phyloP scores from a whole-genome alignment of 805 yeast species.

The Cyberlindnera meyerae region DNA sequence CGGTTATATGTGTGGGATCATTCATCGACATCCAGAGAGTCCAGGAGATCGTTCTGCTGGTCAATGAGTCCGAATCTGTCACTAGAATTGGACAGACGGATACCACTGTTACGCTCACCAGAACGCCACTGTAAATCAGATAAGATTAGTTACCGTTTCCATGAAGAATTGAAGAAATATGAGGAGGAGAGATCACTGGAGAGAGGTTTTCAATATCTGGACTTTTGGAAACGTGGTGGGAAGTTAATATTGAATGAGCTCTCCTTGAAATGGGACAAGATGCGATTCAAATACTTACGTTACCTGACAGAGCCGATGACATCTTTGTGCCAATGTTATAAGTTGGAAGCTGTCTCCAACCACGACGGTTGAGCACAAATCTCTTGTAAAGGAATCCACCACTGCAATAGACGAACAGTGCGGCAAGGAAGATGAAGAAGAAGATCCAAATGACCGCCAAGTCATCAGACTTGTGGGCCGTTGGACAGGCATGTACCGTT shows the following conservation, averaged over 20 bases:
- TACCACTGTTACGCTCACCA: constrained; percentile 10
- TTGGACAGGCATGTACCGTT: constrained; percentile 83
- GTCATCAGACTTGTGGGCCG: constrained; percentile 62
- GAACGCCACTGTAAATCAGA: constrained; percentile 12
- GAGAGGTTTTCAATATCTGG: constrained; percentile 5
- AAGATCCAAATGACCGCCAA: constrained; percentile 64
- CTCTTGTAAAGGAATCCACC: constrained; percentile 36
- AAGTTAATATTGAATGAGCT: constrained; percentile 13
- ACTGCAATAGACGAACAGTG: constrained; percentile 37
- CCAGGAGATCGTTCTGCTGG: constrained; percentile 36
- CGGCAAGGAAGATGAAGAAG: constrained; percentile 42
- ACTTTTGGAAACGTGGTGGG: constrained; percentile 6
- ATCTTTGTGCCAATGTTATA: constrained; percentile 24
- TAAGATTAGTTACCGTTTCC: background rate
- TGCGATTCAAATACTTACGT: constrained; percentile 19
- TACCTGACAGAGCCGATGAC: constrained; percentile 23
- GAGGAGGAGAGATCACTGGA: too few relatives aligned
- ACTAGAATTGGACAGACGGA: constrained; percentile 22
- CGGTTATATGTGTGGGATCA: too few relatives aligned
- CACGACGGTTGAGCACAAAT: constrained; percentile 32
- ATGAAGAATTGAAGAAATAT: too few relatives aligned
- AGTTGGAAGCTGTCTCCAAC: constrained; percentile 32
- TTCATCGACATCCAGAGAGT: constrained; percentile 31
- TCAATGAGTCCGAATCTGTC: constrained; percentile 35
- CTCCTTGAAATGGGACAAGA: background rate